Evolutionary conservation across 139 green algal genomes (phyloP).

Genomic region (Dunaliella primolecta): DNA sequence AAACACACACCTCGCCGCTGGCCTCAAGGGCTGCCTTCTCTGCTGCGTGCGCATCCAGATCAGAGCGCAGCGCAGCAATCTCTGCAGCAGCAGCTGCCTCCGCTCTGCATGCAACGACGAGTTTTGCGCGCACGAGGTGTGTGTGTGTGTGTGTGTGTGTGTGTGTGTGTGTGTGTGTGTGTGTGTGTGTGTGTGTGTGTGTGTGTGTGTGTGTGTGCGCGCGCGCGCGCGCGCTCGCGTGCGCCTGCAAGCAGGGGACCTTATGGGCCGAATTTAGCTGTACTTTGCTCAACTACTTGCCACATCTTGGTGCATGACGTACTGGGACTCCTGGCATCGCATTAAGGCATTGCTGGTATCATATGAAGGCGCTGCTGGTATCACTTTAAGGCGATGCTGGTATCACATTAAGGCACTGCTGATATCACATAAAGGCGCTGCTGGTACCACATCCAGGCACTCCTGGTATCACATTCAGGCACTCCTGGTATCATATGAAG

Average conservation of each 20-base stretch:
- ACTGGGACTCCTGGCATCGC: neutral
- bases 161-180: neutral
- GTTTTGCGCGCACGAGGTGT: too few species aligned
- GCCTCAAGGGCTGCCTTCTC: neutral
- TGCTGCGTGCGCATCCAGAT: neutral
- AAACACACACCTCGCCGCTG: neutral
- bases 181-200: neutral
- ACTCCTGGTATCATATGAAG: too few species aligned
- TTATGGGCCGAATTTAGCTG: too few species aligned
- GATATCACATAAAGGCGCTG: too few species aligned
- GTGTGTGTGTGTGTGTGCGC: neutral
- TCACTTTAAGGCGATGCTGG: too few species aligned
- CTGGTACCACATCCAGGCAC: too few species aligned
- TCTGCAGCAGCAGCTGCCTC: neutral
- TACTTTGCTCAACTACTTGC: too few species aligned
- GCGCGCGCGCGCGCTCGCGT: neutral
- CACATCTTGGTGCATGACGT: neutral
- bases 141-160: neutral
- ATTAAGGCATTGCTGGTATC: too few species aligned
- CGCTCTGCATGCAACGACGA: too few species aligned
- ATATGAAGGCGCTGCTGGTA: too few species aligned
- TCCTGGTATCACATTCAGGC: too few species aligned
- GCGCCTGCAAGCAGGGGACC: neutral
- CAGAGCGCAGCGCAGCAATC: neutral
- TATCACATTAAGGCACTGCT: too few species aligned